Conservation (phyloP, 139 green algal species). For the Closterium sp. region DNA sequence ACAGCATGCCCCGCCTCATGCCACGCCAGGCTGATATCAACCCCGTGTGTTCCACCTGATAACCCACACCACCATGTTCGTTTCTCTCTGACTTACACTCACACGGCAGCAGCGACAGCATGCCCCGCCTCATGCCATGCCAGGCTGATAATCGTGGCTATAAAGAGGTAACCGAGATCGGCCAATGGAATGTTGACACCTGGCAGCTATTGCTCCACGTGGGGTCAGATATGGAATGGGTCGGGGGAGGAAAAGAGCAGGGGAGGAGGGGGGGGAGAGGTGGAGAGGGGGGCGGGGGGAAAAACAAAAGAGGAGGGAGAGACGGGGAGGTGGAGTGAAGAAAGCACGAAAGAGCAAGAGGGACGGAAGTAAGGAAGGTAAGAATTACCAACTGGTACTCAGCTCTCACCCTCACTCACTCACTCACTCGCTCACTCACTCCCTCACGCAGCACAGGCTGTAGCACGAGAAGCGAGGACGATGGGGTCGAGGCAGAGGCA, state of each 20-base stretch:
- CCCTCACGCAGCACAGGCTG: background rate
- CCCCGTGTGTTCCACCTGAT: too few species aligned
- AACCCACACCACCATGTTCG: too few species aligned
- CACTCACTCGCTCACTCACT: background rate
- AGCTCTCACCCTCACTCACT: too few species aligned
- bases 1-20: too few species aligned
- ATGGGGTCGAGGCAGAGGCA: too few species aligned
- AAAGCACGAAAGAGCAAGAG: too few species aligned
- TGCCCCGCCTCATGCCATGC: slow-evolving; percentile 33
- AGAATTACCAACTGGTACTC: too few species aligned
- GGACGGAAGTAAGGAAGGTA: too few species aligned
- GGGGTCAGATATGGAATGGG: too few species aligned
- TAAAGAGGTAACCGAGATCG: slow-evolving; percentile 21
- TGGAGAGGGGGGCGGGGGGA: too few species aligned
- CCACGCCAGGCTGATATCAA: background rate
- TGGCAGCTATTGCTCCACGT: slow-evolving; percentile 13
- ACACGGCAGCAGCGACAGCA: slow-evolving; percentile 38
- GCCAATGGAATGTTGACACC: slow-evolving; percentile 28
- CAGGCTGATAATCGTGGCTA: slow-evolving; percentile 7
- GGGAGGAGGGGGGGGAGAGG: background rate
- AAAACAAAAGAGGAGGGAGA: background rate
- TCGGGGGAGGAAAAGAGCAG: background rate
- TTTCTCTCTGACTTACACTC: background rate
- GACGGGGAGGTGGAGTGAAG: background rate
- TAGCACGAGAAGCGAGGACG: background rate